Evolutionary conservation across 495 filamentous ascomycete species (phyloP), one percentile per base, ranked within the genome.

Genomic region (Durotheca rogersii): DNA sequence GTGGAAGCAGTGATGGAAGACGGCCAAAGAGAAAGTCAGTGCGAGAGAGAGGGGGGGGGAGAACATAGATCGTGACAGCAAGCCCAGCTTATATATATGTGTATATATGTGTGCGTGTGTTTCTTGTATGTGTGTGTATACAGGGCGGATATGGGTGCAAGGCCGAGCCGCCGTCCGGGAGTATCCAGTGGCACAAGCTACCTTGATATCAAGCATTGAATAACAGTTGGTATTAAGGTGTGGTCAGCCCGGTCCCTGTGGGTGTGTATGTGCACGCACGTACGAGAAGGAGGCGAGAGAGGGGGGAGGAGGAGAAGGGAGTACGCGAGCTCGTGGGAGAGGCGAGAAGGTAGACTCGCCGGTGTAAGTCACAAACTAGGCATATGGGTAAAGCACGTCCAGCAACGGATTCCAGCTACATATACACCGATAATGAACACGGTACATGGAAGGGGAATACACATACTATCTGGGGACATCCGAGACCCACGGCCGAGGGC

Each of bases 41-140:
- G n/a, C n/a, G n/a, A n/a, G n/a, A n/a, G n/a, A n/a, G n/a, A n/a
- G n/a, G n/a, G n/a, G n/a, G n/a, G n/a, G n/a, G n/a, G n/a, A n/a
- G n/a, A n/a, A n/a, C n/a, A n/a, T n/a, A n/a, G 33, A 47, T 50
- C 30, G 52, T 52, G 50, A 56, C 32, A 36, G 53, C 58, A 49
- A 51, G 55, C 41, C 53, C 52, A 51, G 57, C 38, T 51, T 56
- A 56, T 37, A 42, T 60, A 60, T 59, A 59, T 43, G 51, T 43
- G 23, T 7, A 43, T 23, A 15, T 45, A 12, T 37, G 33, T 37
- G 45, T 44, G n/a, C n/a, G n/a, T n/a, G n/a, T n/a, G n/a, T n/a
- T n/a, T n/a, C n/a, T n/a, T n/a, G n/a, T n/a, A n/a, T n/a, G n/a
- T n/a, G n/a, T n/a, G n/a, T n/a, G n/a, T n/a, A 27, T 21, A 36